These are phyloP conservation scores for Globisporangium emineosum DNA, from an alignment of 352 stramenopile species.

Conservation along the genomic window DNA sequence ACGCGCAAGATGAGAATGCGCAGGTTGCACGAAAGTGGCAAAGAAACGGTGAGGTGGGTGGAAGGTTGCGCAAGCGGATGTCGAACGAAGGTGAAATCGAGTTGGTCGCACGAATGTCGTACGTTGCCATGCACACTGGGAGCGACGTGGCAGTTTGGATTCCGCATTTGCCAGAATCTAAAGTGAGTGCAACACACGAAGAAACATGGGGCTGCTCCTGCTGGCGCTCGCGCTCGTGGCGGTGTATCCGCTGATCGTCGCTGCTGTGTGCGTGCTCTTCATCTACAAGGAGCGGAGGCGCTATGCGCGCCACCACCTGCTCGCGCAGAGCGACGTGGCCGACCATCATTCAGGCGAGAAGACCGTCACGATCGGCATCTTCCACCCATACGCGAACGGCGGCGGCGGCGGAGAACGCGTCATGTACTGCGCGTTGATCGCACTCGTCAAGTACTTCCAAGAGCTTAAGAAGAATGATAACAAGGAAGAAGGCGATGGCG, in stretches of 20 bases:
- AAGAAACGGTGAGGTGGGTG: not conserved
- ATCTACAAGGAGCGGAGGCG: conserved; percentile 38
- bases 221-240: conserved; percentile 13
- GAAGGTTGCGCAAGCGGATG: not conserved
- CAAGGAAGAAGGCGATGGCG: not conserved
- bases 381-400: conserved; percentile 94
- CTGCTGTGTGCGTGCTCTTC: conserved; percentile 23
- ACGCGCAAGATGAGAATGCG: not conserved
- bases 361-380: conserved; percentile 81
- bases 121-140: not conserved
- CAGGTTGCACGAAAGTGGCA: conserved; percentile 16
- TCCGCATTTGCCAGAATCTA: conserved; percentile 2
- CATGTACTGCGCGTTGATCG: conserved; percentile 94
- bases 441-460: conserved; percentile 61
- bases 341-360: conserved; percentile 13
- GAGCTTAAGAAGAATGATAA: conserved; percentile 11
- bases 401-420: conserved; percentile 98
- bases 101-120: not conserved
- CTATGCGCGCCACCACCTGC: conserved; percentile 32
- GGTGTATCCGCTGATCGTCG: conserved; percentile 27
- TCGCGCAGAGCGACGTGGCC: conserved; percentile 17
- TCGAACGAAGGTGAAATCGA: not conserved
- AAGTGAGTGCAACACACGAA: not conserved
- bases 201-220: conserved; percentile 23
- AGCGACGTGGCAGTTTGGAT: not conserved